Evolutionary conservation across 2,329 filamentous ascomycete species (phyloP).

Genomic region (Alternaria sp.): DNA sequence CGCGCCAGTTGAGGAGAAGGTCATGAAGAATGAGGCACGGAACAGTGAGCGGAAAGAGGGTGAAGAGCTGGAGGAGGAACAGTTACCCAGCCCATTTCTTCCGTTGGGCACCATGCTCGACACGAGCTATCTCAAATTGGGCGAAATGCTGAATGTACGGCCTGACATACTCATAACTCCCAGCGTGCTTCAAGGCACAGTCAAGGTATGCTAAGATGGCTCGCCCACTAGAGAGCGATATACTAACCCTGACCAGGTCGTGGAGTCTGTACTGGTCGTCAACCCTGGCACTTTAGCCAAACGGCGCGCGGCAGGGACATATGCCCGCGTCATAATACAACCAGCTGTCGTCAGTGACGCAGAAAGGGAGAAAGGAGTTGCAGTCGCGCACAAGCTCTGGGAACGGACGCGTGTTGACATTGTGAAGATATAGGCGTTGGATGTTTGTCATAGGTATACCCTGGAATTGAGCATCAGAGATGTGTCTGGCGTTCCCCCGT

Average conservation of each 20-base stretch:
- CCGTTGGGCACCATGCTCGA: slow-evolving; percentile 77
- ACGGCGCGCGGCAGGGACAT: slow-evolving; percentile 82
- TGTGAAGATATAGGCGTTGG: slow-evolving; percentile 65
- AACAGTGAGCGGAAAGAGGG: slow-evolving; percentile 33
- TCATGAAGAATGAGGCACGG: slow-evolving; percentile 61
- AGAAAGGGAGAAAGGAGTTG: slow-evolving; percentile 62
- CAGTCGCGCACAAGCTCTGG: slow-evolving; percentile 75
- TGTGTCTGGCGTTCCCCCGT: background rate
- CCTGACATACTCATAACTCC: slow-evolving; percentile 87
- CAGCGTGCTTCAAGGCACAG: slow-evolving; percentile 83
- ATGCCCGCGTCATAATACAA: slow-evolving; percentile 77
- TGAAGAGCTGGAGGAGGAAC: slow-evolving; percentile 57
- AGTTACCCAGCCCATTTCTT: slow-evolving; percentile 47
- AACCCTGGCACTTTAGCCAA: slow-evolving; percentile 91
- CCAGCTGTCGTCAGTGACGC: slow-evolving; percentile 66
- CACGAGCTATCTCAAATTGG: slow-evolving; percentile 81
- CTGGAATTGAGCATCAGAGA: background rate
- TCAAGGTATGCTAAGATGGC: slow-evolving; percentile 67
- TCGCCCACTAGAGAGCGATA: background rate
- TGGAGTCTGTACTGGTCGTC: slow-evolving; percentile 86
- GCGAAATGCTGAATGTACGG: slow-evolving; percentile 84
- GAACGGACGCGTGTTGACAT: slow-evolving; percentile 88
- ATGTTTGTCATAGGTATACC: background rate
- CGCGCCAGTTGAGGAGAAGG: slow-evolving; percentile 46
- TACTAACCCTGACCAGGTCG: slow-evolving; percentile 64